Conservation (phyloP, 139 green algal species). For the Haematococcus lacustris region DNA sequence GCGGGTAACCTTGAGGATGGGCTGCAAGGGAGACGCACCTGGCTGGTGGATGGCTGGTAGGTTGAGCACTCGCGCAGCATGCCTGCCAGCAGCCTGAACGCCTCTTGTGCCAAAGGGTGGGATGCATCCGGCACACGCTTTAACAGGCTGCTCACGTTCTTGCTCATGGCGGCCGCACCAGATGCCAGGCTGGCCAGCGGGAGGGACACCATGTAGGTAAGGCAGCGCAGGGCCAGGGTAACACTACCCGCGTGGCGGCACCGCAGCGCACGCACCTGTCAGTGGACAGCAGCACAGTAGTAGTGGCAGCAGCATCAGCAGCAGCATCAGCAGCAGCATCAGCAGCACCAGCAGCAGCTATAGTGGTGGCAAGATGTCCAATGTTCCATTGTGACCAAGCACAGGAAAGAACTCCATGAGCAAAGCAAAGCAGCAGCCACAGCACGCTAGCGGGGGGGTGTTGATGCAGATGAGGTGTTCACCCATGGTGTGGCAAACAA, state of each 20-base stretch:
- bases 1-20: background rate
- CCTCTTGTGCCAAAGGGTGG: constrained; percentile 56
- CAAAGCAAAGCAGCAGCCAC: no score
- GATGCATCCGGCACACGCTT: constrained; percentile 38
- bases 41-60: constrained; percentile 49
- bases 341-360: no score
- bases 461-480: no score
- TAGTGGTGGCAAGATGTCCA: no score
- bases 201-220: constrained; percentile 46
- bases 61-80: constrained; percentile 57
- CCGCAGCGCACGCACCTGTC: background rate
- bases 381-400: background rate
- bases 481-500: no score
- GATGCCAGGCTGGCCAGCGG: constrained; percentile 44
- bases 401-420: background rate
- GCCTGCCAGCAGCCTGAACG: constrained; percentile 44
- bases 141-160: constrained; percentile 46
- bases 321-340: no score
- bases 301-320: background rate
- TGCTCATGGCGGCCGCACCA: constrained; percentile 20
- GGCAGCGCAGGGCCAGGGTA: constrained; percentile 39
- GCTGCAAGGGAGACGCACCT: constrained; percentile 39
- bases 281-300: background rate
- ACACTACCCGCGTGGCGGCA: constrained; percentile 41
- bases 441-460: no score